Percentiles rank a stretch among this genome's conserved stretches.
Conservation (phyloP, 2,329 filamentous ascomycete species). For the Cercospora citrullina region DNA sequence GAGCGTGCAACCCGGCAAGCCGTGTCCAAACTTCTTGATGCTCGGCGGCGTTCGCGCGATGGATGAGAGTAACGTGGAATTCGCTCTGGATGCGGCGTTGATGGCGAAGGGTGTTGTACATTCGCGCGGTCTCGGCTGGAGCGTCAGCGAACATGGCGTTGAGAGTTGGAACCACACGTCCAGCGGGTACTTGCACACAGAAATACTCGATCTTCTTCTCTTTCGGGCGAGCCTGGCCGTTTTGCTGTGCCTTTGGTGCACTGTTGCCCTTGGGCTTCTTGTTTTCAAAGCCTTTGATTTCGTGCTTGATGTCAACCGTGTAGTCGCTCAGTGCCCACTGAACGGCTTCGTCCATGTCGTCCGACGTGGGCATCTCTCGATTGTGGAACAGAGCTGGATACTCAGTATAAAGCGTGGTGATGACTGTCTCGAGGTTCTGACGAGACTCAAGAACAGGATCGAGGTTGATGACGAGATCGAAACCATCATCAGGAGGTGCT, state of each 20-base stretch:
- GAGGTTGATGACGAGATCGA: constrained; percentile 82
- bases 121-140: constrained; percentile 56
- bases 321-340: constrained; percentile 74
- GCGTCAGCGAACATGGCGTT: constrained; percentile 66
- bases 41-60: constrained; percentile 64
- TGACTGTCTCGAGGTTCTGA: constrained; percentile 77
- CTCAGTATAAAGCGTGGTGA: constrained; percentile 68
- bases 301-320: constrained; percentile 71
- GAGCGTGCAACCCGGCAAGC: constrained; percentile 62
- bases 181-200: constrained; percentile 56
- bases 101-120: constrained; percentile 75
- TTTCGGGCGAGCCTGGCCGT: constrained; percentile 47
- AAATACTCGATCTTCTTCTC: constrained; percentile 64
- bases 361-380: constrained; percentile 63
- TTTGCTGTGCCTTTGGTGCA: constrained; percentile 34
- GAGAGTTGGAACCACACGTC: constrained; percentile 59
- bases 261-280: constrained; percentile 40
- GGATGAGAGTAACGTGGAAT: constrained; percentile 94
- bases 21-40: constrained; percentile 72
- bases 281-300: constrained; percentile 59
- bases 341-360: constrained; percentile 79
- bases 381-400: constrained; percentile 74
- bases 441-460: constrained; percentile 76
- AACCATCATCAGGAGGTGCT: constrained; percentile 71
- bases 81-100: constrained; percentile 73